Conservation (phyloP, 2,329 filamentous ascomycete species). For the Diaporthe aspalathi region DNA sequence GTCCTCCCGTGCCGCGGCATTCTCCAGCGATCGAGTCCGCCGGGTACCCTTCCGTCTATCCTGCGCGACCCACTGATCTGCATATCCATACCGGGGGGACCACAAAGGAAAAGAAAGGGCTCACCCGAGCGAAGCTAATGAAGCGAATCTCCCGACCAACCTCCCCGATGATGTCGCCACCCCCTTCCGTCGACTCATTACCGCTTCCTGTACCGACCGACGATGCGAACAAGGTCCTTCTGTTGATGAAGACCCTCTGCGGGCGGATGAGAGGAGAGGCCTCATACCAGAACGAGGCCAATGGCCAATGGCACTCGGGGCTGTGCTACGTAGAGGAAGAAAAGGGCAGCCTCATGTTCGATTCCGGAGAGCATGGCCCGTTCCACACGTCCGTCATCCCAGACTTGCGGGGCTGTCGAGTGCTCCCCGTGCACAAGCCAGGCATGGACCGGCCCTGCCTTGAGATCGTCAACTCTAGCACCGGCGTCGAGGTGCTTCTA, state of each 20-base stretch:
- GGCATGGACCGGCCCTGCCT: conserved; percentile 63
- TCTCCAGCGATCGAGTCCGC: conserved; percentile 56
- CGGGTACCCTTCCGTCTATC: conserved; percentile 54
- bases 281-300: conserved; percentile 74
- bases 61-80: conserved; percentile 50
- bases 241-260: conserved; percentile 81
- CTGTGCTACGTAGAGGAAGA: conserved; percentile 83
- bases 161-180: conserved; percentile 65
- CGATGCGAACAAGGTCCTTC: conserved; percentile 77
- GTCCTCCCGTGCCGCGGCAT: conserved; percentile 52
- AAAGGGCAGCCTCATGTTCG: conserved; percentile 78
- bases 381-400: conserved; percentile 76
- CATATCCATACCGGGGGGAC: conserved; percentile 48
- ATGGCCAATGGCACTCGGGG: conserved; percentile 75
- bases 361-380: conserved; percentile 73
- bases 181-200: conserved; percentile 70
- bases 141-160: conserved; percentile 68
- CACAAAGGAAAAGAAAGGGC: conserved; percentile 60
- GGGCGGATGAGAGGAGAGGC: conserved; percentile 84
- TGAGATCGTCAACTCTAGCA: conserved; percentile 65
- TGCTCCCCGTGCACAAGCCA: conserved; percentile 65
- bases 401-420: conserved; percentile 79
- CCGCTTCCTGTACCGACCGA: conserved; percentile 70
- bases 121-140: conserved; percentile 61
- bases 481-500: conserved; percentile 71